Evolutionary conservation across 176 grass and related monocot genomes (phyloP).

Genomic region (Triticum timopheevii): DNA sequence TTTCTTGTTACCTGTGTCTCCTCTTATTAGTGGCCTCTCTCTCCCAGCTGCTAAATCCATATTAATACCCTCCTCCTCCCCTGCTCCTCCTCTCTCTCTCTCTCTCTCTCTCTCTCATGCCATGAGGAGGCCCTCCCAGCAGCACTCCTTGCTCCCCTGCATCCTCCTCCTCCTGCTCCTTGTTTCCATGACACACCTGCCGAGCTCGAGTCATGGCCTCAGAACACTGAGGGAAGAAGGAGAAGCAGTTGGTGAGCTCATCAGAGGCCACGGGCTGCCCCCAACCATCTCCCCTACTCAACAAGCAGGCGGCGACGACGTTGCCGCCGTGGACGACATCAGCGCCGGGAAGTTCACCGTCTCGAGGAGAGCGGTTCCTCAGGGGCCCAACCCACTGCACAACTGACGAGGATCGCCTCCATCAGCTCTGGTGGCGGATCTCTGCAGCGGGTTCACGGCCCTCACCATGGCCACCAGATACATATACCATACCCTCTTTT

Average conservation of each 20-base stretch:
- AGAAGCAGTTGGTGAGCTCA: constrained; percentile 5
- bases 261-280: constrained; percentile 14
- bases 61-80: constrained; percentile 58
- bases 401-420: constrained; percentile 31
- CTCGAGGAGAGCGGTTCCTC: constrained; percentile 61
- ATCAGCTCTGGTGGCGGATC: not conserved
- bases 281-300: constrained; percentile 34
- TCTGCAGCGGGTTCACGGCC: constrained; percentile 3
- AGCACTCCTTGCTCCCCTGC: constrained; percentile 15
- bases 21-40: not conserved
- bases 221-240: constrained; percentile 37
- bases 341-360: constrained; percentile 33
- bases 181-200: constrained; percentile 19
- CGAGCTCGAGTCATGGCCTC: constrained; percentile 29
- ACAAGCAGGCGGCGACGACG: not conserved
- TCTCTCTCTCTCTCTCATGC: not conserved
- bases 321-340: not conserved
- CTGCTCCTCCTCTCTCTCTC: not conserved
- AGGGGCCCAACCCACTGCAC: constrained; percentile 81
- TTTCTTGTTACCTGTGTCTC: constrained; percentile 33
- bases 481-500: not conserved
- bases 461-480: not conserved
- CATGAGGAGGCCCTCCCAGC: constrained; percentile 34
- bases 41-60: constrained; percentile 23
- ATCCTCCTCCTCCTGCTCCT: constrained; percentile 50